Evolutionary conservation across 768 basidiomycete genomes (phyloP), one percentile per base, ranked within the genome.

Genomic region (Calocera cornea): DNA sequence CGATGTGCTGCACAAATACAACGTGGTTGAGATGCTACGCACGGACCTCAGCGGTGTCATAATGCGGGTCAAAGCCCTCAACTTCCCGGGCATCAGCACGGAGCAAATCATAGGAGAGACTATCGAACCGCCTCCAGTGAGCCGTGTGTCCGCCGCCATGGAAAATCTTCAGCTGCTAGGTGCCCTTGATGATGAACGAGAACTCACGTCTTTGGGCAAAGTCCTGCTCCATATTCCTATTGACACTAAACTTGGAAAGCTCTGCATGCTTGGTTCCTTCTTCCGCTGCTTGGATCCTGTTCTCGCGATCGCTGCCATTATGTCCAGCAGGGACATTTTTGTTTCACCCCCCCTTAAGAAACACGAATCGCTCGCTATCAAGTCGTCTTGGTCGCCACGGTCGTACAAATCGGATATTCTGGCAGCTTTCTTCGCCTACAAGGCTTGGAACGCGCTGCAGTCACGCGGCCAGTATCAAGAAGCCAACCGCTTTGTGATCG

Each of bases 21-120:
- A 94, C 75, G 87, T 87, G 1, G 95, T 97, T 40, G 95, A 97
- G 79, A 97, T 97, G 93, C 92, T 92, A 74, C 83, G 93, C 36
- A 85, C 88, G 14, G 92, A 94, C 76, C 75, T 95, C 71, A 90
- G 86, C 72, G 92, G 93, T 73, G 88, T 95, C 60, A 92, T 95
- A 17, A 97, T 97, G 94, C 94, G 94, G 74, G 85, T 97, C 76
- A 97, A 95, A 73, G 93, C 93, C 10, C 82, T 97, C 38, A 87
- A 92, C 74, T 88, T 97, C 74, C 90, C 91, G 5, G 86, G 84
- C 49, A 86, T 93, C 86, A 78, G 84, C 33, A 90, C 92, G 5
- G 89, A 95, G 73, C 88, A 95, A 68, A 92, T 97, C 24, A 81
- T 97, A 38, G 85, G 84, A 1, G 86, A 84, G 12, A 83, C 88